Evolutionary conservation across 176 grass and related monocot genomes (phyloP), one percentile per base, ranked within the genome.

Genomic region (Phoenix roebelenii): DNA sequence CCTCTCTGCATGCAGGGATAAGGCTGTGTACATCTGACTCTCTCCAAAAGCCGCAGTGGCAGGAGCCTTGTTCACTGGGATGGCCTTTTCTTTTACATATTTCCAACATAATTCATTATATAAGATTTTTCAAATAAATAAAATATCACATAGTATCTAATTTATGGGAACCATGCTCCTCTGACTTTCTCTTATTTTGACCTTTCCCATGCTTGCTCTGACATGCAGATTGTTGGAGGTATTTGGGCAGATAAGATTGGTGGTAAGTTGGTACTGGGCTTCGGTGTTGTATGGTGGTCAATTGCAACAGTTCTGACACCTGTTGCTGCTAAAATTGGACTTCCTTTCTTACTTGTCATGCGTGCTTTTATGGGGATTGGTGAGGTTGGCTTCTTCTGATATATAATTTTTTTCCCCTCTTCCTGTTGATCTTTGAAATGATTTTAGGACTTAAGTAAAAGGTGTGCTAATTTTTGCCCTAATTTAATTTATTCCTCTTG

Each of bases 321-420:
- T 59, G 1, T 97, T 57, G 92, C 92, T 77, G 92, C 87, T 52
- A 97, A 83, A 80, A 18, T 91, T 62, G 86, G 92, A 26, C 83
- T 97, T 64, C 92, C 92, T 4, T 97, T 25, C 80, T 72, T 97
- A 29, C 83, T 97, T 5, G 52, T 80, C 50, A 64, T 83, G 75
- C 87, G 92, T 59, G 92, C 92, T 84, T 91, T 97, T 72, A 97
- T 97, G 92, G 92, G 92, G 39, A 88, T 91, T 70, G 92, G 92
- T 59, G 92, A 97, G 92, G 92, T 97, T 22, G 3, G 51, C 85
- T 64, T 72, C 59, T 68, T 79, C 22, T 78, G 20, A 72, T 68
- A 22, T 12, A 44, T 44, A 44, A 12, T 12, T 44, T 55, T 29
- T 58, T 61, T 69, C 49, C 16, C 23, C 57, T 55, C 35, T 53